These are phyloP conservation scores for Patellaria atrata DNA, from an alignment of 495 filamentous ascomycete genomes.

Conservation along the genomic window DNA sequence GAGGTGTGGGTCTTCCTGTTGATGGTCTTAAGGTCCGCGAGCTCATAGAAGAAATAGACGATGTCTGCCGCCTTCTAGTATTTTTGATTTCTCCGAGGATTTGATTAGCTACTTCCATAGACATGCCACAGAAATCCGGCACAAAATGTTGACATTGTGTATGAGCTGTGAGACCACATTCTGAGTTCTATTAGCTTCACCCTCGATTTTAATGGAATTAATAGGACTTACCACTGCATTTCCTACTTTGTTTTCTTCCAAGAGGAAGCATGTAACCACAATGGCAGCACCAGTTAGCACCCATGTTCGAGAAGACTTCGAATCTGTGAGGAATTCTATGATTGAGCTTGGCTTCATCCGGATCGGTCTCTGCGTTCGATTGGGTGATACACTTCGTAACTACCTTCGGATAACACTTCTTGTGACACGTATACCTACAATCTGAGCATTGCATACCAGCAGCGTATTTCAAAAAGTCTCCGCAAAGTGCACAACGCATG, in stretches of 20 bases:
- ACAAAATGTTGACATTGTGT: constrained; percentile 87
- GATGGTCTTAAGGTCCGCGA: constrained; percentile 51
- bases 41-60: constrained; percentile 41
- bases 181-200: constrained; percentile 29
- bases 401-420: constrained; percentile 91
- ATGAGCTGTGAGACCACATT: constrained; percentile 87
- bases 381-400: constrained; percentile 99
- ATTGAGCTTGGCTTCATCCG: constrained; percentile 98
- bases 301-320: constrained; percentile 84
- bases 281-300: constrained; percentile 98
- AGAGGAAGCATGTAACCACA: constrained; percentile 97
- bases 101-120: constrained; percentile 91
- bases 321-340: constrained; percentile 97
- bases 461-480: constrained; percentile 95
- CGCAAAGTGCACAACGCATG: constrained; percentile 97
- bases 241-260: constrained; percentile 83
- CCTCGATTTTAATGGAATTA: not conserved
- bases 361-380: constrained; percentile 93
- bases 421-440: constrained; percentile 98
- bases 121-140: constrained; percentile 98
- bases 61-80: constrained; percentile 37
- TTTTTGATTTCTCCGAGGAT: constrained; percentile 60
- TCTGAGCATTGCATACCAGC: constrained; percentile 98
- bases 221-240: constrained; percentile 59
- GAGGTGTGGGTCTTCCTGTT: constrained; percentile 27